These are phyloP conservation scores for Insectozyma bohioensis DNA, from an alignment of 1,139 yeast genomes.

Conservation along the genomic window DNA sequence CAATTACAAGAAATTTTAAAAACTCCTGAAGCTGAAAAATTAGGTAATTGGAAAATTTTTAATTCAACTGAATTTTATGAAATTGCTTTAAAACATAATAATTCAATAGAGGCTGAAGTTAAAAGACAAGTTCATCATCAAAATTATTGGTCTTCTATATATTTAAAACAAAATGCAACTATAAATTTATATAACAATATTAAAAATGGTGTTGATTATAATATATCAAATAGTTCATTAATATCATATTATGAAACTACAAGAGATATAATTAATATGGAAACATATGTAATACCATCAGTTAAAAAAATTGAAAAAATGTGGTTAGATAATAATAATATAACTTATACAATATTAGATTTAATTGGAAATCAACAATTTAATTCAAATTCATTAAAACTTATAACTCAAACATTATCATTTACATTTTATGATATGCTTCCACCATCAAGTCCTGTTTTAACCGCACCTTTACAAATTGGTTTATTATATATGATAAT, in stretches of 20 bases:
- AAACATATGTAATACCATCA: constrained; percentile 13
- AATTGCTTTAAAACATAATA: constrained; percentile 28
- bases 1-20: constrained; percentile 15
- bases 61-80: constrained; percentile 27
- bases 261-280: constrained; percentile 29
- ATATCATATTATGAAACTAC: constrained; percentile 40
- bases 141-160: constrained; percentile 43
- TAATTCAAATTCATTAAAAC: constrained; percentile 14
- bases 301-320: constrained; percentile 10
- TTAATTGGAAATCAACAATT: constrained; percentile 9
- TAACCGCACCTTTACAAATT: constrained; percentile 67
- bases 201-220: constrained; percentile 22
- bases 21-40: constrained; percentile 18
- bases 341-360: constrained; percentile 19
- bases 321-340: constrained; percentile 12
- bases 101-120: constrained; percentile 32
- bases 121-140: constrained; percentile 42
- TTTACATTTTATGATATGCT: constrained; percentile 46
- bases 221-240: constrained; percentile 25
- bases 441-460: constrained; percentile 50
- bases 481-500: constrained; percentile 76
- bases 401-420: constrained; percentile 34
- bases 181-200: constrained; percentile 26
- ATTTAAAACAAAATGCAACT: constrained; percentile 42
- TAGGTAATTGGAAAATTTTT: constrained; percentile 46